Base-by-base conservation (phyloP, 1,284 basidiomycete genomes). In the Ganoderma resinaceum region DNA sequence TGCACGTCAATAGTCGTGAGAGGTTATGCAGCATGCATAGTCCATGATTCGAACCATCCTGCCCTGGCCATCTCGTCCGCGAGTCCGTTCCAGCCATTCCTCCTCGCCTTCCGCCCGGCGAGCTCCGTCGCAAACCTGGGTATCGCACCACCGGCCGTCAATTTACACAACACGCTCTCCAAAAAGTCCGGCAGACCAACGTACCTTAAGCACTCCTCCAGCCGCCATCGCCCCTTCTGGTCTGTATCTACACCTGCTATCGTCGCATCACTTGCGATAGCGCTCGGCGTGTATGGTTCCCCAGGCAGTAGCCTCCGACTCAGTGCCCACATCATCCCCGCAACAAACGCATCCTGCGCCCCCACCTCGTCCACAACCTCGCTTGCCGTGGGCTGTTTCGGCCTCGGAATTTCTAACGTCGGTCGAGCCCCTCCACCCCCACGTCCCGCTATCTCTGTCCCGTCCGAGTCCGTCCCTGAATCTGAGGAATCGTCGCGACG, bases 241-340 rank as follows among this genome's bases (percentile, higher is more conserved):
- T 85, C 83, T 31, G 66, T 35, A 23, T 77, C 78, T 4, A 73
- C 66, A 7, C 72, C 77, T 5, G 72, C 75, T 18, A 76, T 77
- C 12, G 71, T 63, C 14, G 62, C 74, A 60, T 83, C 82, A 31
- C 83, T 82, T 1, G 80, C 80, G 33, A 77, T 82, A 70, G 85
- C 82, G 0, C 85, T 83, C 26, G 91, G 90, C 3, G 89, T 89
- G 77, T 91, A 94, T 20, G 91, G 92, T 9, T 85, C 79, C 0
- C 92, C 91, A 49, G 92, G 92, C 57, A 89, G 77, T 64, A 93
- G 80, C 40, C 87, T 82, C 71, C 91, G 81, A 65, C 88, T 91
- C 71, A 94, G 75, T 0, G 91, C 86, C 78, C 87, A 94, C 67
- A 94, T 91, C 92, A 94, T 93, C 16, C 92, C 92, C 0, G 91